Percentiles rank a stretch among this genome's conserved stretches.
Evolutionary conservation across 345 rosid species (phyloP).

Genomic region (rapeseed (Brassica napus)): DNA sequence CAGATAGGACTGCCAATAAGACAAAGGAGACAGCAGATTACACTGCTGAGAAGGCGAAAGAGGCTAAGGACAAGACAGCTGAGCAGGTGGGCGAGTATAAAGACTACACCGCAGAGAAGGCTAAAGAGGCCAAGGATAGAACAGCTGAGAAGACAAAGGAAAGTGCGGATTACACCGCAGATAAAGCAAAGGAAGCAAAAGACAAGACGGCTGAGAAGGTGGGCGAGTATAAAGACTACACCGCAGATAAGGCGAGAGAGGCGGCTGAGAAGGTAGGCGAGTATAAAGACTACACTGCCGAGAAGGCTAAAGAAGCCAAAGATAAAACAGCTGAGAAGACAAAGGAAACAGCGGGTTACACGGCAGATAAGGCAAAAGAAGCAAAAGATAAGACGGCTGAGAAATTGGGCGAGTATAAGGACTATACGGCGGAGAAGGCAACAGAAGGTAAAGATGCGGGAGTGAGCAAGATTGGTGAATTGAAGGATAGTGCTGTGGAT

Average conservation of each 20-base stretch:
- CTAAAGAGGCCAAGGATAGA: conserved; percentile 34
- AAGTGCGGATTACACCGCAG: neutral
- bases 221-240: conserved; percentile 19
- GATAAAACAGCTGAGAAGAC: conserved; percentile 29
- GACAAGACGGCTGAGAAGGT: conserved; percentile 1
- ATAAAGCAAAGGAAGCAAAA: conserved; percentile 8
- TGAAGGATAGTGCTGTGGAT: conserved; percentile 56
- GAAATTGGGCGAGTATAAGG: conserved; percentile 12
- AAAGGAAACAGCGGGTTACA: conserved; percentile 10
- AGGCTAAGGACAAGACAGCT: conserved; percentile 29
- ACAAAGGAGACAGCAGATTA: conserved; percentile 26
- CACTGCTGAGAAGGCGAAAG: conserved; percentile 20
- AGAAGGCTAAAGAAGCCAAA: conserved; percentile 37
- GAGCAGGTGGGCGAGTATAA: conserved; percentile 10
- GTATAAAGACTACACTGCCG: conserved; percentile 35
- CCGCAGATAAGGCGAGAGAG: conserved; percentile 29
- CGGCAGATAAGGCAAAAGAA: conserved; percentile 6
- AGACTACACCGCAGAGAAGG: conserved; percentile 43
- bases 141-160: conserved; percentile 13
- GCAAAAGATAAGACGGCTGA: conserved; percentile 16
- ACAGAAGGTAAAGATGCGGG: conserved; percentile 43
- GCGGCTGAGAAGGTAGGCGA: conserved; percentile 16
- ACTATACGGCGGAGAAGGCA: conserved; percentile 31
- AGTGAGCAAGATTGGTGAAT: conserved; percentile 42
- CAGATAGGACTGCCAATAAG: conserved; percentile 30